These are phyloP conservation scores for Melastoma candidum DNA, from an alignment of 441 rosid species.

Conservation along the genomic window DNA sequence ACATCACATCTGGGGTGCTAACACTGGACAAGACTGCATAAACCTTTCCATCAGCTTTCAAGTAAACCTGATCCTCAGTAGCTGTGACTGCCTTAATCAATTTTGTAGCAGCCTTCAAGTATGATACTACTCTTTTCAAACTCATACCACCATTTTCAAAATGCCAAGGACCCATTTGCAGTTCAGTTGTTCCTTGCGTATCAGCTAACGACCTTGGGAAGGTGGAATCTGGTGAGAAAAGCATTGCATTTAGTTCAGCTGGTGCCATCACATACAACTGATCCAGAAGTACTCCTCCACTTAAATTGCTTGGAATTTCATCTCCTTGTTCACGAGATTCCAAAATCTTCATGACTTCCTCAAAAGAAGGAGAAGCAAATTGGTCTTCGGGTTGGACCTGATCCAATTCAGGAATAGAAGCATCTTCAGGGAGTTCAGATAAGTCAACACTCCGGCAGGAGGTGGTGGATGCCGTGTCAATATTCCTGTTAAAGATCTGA, in stretches of 20 bases:
- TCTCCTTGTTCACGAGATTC: slow-evolving; percentile 52
- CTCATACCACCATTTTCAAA: slow-evolving; percentile 49
- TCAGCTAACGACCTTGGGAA: slow-evolving; percentile 54
- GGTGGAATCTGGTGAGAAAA: slow-evolving; percentile 67
- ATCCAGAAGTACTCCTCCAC: slow-evolving; percentile 82
- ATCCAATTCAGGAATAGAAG: slow-evolving; percentile 23
- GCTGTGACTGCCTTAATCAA: slow-evolving; percentile 79
- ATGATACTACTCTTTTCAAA: slow-evolving; percentile 57
- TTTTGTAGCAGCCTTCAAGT: slow-evolving; percentile 68
- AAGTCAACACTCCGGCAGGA: slow-evolving; percentile 32
- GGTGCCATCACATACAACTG: slow-evolving; percentile 52
- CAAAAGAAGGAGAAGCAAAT: slow-evolving; percentile 43
- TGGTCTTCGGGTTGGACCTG: slow-evolving; percentile 42
- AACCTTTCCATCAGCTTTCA: slow-evolving; percentile 68
- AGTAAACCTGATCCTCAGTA: slow-evolving; percentile 72
- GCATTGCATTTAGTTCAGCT: slow-evolving; percentile 48
- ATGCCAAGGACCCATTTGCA: slow-evolving; percentile 66
- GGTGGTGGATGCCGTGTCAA: slow-evolving; percentile 26
- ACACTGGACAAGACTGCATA: slow-evolving; percentile 51
- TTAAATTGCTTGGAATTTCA: slow-evolving; percentile 59
- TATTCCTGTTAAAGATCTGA: slow-evolving; percentile 67
- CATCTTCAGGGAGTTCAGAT: slow-evolving; percentile 34
- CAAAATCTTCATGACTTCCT: slow-evolving; percentile 50
- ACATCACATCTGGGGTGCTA: slow-evolving; percentile 85
- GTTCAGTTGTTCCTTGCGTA: slow-evolving; percentile 70